These are phyloP conservation scores for Candida tibetensis DNA, from an alignment of 805 yeast species.

Conservation along the genomic window DNA sequence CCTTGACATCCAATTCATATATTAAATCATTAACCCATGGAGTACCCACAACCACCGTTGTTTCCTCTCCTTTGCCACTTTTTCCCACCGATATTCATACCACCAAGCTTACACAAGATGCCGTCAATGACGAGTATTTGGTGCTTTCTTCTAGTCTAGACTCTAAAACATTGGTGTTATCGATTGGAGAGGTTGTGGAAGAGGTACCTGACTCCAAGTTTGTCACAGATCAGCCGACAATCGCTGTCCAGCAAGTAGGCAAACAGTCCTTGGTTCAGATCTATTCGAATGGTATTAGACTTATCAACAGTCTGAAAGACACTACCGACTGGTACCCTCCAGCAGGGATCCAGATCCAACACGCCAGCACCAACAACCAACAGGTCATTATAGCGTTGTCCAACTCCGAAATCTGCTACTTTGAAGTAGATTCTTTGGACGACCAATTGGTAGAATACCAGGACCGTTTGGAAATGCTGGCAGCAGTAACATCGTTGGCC, in stretches of 20 bases:
- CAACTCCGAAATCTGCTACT: conserved; percentile 73
- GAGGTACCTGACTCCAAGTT: conserved; percentile 69
- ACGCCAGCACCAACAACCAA: conserved; percentile 59
- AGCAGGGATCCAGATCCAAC: conserved; percentile 60
- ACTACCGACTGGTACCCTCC: conserved; percentile 80
- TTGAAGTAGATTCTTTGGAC: conserved; percentile 61
- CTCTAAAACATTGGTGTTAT: conserved; percentile 67
- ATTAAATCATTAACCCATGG: conserved; percentile 56
- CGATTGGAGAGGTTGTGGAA: conserved; percentile 77
- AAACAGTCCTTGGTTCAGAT: conserved; percentile 63
- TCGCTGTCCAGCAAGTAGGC: conserved; percentile 71
- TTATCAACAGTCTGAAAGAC: conserved; percentile 30
- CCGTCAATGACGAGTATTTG: conserved; percentile 57
- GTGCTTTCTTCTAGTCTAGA: conserved; percentile 55
- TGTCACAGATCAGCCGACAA: conserved; percentile 53
- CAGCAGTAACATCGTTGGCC: conserved; percentile 47
- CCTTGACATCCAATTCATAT: conserved; percentile 42
- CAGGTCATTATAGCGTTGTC: conserved; percentile 74
- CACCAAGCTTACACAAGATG: conserved; percentile 44
- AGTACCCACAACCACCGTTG: conserved; percentile 57
- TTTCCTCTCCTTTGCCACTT: conserved; percentile 73
- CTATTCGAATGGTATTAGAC: conserved; percentile 66
- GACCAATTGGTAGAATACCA: conserved; percentile 72
- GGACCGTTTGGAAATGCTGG: conserved; percentile 52
- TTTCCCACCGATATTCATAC: conserved; percentile 63